Base-by-base conservation (phyloP, 805 yeast genomes). In the Suhomyces prunicola region DNA sequence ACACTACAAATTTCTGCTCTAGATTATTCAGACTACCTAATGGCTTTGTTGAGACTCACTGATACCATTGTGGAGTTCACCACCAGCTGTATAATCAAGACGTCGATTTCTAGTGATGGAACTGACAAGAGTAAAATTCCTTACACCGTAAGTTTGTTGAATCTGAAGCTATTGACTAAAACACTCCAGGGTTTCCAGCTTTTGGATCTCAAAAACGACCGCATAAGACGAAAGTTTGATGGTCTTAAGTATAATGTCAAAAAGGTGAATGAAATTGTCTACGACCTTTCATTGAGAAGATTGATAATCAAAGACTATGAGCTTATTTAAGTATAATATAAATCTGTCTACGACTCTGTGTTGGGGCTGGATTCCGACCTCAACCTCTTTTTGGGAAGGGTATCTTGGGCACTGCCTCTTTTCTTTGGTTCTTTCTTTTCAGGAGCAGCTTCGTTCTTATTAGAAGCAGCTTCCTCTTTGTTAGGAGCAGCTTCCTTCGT, bases 191-290 rank as follows among this genome's bases (percentile, higher is more conserved):
- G 70, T 2, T 68, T 63, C 51, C 67, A 67, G 54, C 52, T 58
- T 46, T 57, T 68, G 47, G 71, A 68, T 54, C 63, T 68, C 54
- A 67, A 65, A 50, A 68, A 68, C 47, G 72, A 68, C 44, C 54
- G 46, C 13, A 50, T 68, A 19, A 53, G 72, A 51, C 59, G 69
- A 47, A 65, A 60, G 47, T 66, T 54, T 47, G 72, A 68, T 44
- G 69, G 68, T 12, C 58, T 68, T 53, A 68, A 68, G 57, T 68
- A 68, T 51, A 63, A 54, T 50, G 57, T 62, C 42, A 67, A 68
- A 51, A 63, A 64, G 51, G 50, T 67, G 17, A 67, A 66, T 42
- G 61, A 60, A 31, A 55, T 68, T 12, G 68, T 66, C 1, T 47
- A 47, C 22, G 49, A 47, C 15, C 31, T 47, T n/a, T 49, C 55